Percentiles rank a stretch among this genome's conserved stretches.
These are phyloP conservation scores for Crocinoboletus sp. DNA, from an alignment of 1,284 basidiomycete genomes.

Conservation along the genomic window DNA sequence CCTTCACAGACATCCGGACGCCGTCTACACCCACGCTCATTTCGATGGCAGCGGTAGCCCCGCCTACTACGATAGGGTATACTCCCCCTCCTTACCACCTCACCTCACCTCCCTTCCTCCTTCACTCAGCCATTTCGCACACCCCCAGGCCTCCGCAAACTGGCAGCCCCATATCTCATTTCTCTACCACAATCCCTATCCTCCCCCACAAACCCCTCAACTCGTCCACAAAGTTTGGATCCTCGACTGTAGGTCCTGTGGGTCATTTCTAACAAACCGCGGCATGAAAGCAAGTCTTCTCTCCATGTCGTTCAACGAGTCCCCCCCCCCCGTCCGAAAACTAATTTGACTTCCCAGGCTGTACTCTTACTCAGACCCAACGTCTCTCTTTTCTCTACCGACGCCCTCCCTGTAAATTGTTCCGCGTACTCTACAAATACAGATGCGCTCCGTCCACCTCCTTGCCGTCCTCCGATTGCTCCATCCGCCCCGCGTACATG, in stretches of 20 bases:
- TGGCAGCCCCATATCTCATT: conserved; percentile 24
- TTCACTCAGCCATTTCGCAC: conserved; percentile 22
- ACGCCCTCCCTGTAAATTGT: conserved; percentile 76
- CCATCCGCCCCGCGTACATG: conserved; percentile 47
- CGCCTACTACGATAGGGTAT: conserved; percentile 18
- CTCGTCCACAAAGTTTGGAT: conserved; percentile 73
- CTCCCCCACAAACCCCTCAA: conserved; percentile 37
- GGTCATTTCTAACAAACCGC: conserved; percentile 73
- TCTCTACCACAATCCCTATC: conserved; percentile 39
- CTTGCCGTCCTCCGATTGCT: conserved; percentile 32
- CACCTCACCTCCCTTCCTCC: conserved; percentile 9
- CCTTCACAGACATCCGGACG: conserved; percentile 14
- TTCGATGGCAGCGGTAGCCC: conserved; percentile 20
- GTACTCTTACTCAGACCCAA: conserved; percentile 79
- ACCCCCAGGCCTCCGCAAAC: conserved; percentile 18
- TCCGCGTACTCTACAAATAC: conserved; percentile 51
- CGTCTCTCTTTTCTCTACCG: conserved; percentile 80
- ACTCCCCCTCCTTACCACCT: conserved; percentile 16
- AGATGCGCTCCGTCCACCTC: conserved; percentile 37
- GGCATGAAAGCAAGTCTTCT: conserved; percentile 68
- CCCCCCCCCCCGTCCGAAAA: not conserved
- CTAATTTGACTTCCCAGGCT: conserved; percentile 45
- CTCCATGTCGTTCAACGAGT: conserved; percentile 2
- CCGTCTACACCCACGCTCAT: conserved; percentile 30
- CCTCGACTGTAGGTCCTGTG: conserved; percentile 72